phyloP scores from a whole-genome alignment of 192 early-diverging fungal genomes.

The Linnemannia elongata region DNA sequence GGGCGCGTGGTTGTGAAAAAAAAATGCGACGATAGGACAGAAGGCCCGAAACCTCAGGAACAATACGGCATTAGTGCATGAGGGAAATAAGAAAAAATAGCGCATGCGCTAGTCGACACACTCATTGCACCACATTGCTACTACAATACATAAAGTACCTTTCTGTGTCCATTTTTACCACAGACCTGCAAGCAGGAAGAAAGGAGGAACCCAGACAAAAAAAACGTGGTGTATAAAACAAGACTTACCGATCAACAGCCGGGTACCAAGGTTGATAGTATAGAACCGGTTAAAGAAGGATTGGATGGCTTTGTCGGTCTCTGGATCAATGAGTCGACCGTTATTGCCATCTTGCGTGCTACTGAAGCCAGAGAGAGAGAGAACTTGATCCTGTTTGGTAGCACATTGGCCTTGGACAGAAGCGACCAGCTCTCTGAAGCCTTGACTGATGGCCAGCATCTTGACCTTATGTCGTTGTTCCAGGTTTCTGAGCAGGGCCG shows the following conservation, averaged over 20 bases:
- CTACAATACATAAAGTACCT: not conserved
- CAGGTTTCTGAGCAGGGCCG: constrained; percentile 35
- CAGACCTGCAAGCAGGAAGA: not conserved
- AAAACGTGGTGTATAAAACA: not conserved
- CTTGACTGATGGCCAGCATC: constrained; percentile 48
- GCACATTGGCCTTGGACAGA: not conserved
- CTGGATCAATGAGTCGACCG: constrained; percentile 53
- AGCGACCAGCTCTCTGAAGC: constrained; percentile 38
- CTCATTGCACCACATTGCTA: not conserved
- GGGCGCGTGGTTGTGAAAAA: not conserved
- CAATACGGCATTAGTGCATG: not conserved
- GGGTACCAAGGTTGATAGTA: constrained; percentile 72
- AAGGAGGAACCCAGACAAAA: not conserved
- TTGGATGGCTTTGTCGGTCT: constrained; percentile 63
- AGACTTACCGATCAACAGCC: constrained; percentile 64
- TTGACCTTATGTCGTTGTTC: constrained; percentile 50
- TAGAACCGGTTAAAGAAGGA: constrained; percentile 73
- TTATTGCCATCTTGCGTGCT: constrained; percentile 33
- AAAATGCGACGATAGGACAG: too few relatives aligned
- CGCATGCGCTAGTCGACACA: not conserved
- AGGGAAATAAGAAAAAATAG: constrained; percentile 17
- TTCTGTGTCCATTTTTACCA: too few relatives aligned
- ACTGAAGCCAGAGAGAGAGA: constrained; percentile 36
- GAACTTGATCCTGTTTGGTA: not conserved
- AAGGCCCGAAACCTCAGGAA: too few relatives aligned